Base-by-base conservation (phyloP, 495 filamentous ascomycete genomes). In the Penicillium ochrochloron region DNA sequence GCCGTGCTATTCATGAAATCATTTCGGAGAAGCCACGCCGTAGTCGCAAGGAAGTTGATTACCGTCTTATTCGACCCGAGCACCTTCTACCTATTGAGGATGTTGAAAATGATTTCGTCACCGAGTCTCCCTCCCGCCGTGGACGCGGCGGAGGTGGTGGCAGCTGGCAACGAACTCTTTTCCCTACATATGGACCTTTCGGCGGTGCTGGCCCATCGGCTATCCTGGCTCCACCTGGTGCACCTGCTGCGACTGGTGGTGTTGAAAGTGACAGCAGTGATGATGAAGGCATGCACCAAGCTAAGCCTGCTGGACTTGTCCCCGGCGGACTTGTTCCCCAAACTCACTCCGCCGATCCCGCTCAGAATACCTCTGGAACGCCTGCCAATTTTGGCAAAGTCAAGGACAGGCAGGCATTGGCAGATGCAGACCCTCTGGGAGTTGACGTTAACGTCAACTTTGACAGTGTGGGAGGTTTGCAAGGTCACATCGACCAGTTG, bases 261-360 rank as follows among this genome's bases (percentile, higher is more conserved):
- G 90, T 87, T 11, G 94, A 98, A 67, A 96, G 93, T 21, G 95
- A 99, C 71, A 97, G 93, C 73, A 98, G 96, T 70, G 95, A 99
- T 66, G 96, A 99, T 64, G 95, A 99, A 70, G 82, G 80, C 64
- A 84, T 84, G 62, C 77, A 75, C 17, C 83, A 85, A 34, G 63
- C 76, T 11, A 81, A 82, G 27, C 88, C 90, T n/a, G 89, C 89
- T 5, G 83, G 89, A 39, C 86, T 84, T 37, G 83, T 81, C 25
- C 85, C 82, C 42, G 84, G 74, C 44, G 68, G 83, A 33, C 76
- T 90, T 39, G 80, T 85, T 61, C 70, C 86, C 11, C 89, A 90
- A 72, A 76, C 85, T n/a, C 87, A 89, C 60, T 84, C 82, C 55
- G 85, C 84, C 46, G 91, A 93, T 62, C 74, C 85, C 15, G 75